Evolutionary conservation across 805 yeast species (phyloP), one percentile per base, ranked within the genome.

Genomic region (Cyberlindnera saturnus): DNA sequence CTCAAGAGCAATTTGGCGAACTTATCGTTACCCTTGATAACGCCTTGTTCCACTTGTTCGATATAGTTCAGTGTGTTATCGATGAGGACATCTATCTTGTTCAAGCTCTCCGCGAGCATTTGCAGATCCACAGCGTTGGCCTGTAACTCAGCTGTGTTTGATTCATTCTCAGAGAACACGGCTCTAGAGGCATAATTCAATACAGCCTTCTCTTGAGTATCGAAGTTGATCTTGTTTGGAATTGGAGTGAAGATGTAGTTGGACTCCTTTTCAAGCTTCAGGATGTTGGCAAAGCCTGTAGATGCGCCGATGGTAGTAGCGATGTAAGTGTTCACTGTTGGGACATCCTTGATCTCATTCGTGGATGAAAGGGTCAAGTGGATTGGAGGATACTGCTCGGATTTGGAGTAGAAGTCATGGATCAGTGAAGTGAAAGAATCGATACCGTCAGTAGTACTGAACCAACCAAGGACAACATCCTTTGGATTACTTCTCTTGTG

Each of bases 401-500:
- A 79, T 15, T 73, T 65, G 44, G 86, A 82, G 67, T 82, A 87
- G 59, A 86, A 82, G 57, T 82, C 91, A 61, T 87, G 95, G 56
- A 87, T 80, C 51, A 86, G 72, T 9, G 86, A 86, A 13, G 89
- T 78, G 61, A 82, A 76, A 43, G 78, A 73, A 65, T 85, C 90
- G 49, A 86, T 74, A 51, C 69, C 70, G 16, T 74, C 67, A 38
- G 70, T 67, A 15, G 83, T 69, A 40, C 82, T 81, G 62, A 85
- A 88, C 96, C 96, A 88, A 43, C 96, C 96, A 38, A 88, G 72
- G 43, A 88, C 82, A 40, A 74, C 72, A 51, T 81, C 84, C 59
- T 83, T 84, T 44, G 93, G 91, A 64, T 82, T 82, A 30, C 91
- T 80, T 59, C 78, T 79, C 67, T 81, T 83, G 66, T 84, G 78